Conservation (phyloP, 345 rosid genomes). For the Aquilaria sinensis region DNA sequence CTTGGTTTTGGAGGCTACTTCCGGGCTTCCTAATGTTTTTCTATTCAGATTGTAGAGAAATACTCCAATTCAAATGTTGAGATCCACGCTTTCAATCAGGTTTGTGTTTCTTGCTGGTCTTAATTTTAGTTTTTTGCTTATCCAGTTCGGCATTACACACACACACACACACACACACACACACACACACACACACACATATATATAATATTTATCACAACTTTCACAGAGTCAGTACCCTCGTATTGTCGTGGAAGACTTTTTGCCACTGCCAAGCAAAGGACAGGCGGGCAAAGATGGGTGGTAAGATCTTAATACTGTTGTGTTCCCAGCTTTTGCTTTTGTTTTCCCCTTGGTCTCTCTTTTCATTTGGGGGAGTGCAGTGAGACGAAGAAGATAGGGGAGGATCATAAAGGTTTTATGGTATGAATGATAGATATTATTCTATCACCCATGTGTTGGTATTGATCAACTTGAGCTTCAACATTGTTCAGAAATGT, state of each 20-base stretch:
- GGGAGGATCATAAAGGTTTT: too few species aligned
- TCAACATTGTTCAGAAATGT: too few species aligned
- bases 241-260: slow-evolving; percentile 73
- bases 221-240: slow-evolving; percentile 81
- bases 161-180: too few species aligned
- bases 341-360: neutral
- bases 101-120: slow-evolving; percentile 11
- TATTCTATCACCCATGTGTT: too few species aligned
- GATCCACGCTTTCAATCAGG: slow-evolving; percentile 91
- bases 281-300: slow-evolving; percentile 87
- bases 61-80: slow-evolving; percentile 65
- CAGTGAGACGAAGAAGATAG: too few species aligned
- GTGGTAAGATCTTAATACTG: slow-evolving; percentile 47
- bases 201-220: too few species aligned
- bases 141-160: too few species aligned
- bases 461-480: too few species aligned
- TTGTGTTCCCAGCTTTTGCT: neutral
- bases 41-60: slow-evolving; percentile 68
- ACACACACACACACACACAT: too few species aligned
- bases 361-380: neutral
- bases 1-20: neutral
- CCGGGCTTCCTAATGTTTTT: slow-evolving; percentile 8
- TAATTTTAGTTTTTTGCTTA: too few species aligned
- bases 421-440: too few species aligned
- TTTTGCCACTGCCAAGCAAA: slow-evolving; percentile 73